Conservation (phyloP, 495 filamentous ascomycete species). For the Pyrenula massariospora region DNA sequence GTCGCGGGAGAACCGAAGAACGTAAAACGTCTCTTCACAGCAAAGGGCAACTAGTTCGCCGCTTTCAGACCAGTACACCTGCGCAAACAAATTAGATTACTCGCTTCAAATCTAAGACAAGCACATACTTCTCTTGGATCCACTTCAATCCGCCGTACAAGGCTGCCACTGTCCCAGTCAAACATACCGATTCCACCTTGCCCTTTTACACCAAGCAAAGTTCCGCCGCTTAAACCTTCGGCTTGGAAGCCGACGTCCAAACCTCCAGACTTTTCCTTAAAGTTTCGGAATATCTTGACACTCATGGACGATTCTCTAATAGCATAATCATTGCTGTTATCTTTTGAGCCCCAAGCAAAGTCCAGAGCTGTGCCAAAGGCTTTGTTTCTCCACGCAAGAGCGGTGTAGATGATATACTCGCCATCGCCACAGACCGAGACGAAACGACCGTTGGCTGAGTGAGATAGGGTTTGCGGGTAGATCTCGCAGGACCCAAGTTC, state of each 20-base stretch:
- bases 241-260: slow-evolving; percentile 94
- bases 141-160: slow-evolving; percentile 92
- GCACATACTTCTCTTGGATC: slow-evolving; percentile 62
- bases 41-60: slow-evolving; percentile 88
- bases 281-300: slow-evolving; percentile 95
- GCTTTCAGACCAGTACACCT: slow-evolving; percentile 96
- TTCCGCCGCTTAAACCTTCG: slow-evolving; percentile 80
- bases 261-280: slow-evolving; percentile 81
- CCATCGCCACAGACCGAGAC: slow-evolving; percentile 96
- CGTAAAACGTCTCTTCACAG: slow-evolving; percentile 92
- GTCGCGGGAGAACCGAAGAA: slow-evolving; percentile 81
- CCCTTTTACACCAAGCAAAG: slow-evolving; percentile 89
- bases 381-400: slow-evolving; percentile 94
- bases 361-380: slow-evolving; percentile 90
- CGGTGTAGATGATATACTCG: slow-evolving; percentile 97
- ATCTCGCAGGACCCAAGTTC: slow-evolving; percentile 93
- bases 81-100: slow-evolving; percentile 6
- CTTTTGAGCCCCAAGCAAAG: slow-evolving; percentile 95
- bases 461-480: slow-evolving; percentile 85
- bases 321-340: slow-evolving; percentile 96
- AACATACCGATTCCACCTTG: slow-evolving; percentile 92
- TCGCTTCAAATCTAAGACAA: background rate
- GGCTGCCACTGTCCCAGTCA: slow-evolving; percentile 82
- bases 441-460: slow-evolving; percentile 96
- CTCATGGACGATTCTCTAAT: slow-evolving; percentile 88